Evolutionary conservation across 768 basidiomycete genomes (phyloP), one percentile per base, ranked within the genome.

Genomic region (Rubroboletus pulcherrimus): DNA sequence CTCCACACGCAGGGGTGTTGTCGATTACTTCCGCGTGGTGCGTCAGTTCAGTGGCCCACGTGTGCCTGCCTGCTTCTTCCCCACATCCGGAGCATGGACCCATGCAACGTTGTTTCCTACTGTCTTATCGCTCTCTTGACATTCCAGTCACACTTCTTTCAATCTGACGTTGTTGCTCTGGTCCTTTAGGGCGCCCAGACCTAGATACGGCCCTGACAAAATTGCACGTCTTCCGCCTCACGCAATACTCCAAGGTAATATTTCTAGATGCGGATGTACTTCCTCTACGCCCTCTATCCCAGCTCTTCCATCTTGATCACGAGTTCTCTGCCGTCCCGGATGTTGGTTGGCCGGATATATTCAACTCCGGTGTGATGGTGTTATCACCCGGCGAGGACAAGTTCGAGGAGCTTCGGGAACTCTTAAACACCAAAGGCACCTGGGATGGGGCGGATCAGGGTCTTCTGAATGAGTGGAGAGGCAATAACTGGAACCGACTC

Each of bases 371-470:
- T 38, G 86, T 98, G 44, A 81, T 99, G 74, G 93, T 98, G 49
- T 73, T 93, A 37, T 79, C 82, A 51, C 94, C 94, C 1, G 84
- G 85, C 10, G 81, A 89, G 62, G 84, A 86, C 59, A 93, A 94
- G 66, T 99, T 96, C 70, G 75, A 79, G 7, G 80, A 88, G 49
- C 77, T 98, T 54, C 80, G 78, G 57, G 73, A 79, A 15, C 78
- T 97, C 54, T 77, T 94, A 57, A 82, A 84, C 58, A 74, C 83
- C 17, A 88, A 87, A 63, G 96, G 94, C 15, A 88, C 86, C 43
- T 98, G 95, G 88, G 96, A 98, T 66, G 97, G 97, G 9, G 97
- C 93, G n/a, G 97, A 99, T 74, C 97, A 99, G 71, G 97, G 97
- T 15, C 75, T 98, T 58, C 79, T 98, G 61, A 98, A 98, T 65